Evolutionary conservation across 2,329 filamentous ascomycete species (phyloP), one percentile per base, ranked within the genome.

Genomic region (Polytolypa hystricis): DNA sequence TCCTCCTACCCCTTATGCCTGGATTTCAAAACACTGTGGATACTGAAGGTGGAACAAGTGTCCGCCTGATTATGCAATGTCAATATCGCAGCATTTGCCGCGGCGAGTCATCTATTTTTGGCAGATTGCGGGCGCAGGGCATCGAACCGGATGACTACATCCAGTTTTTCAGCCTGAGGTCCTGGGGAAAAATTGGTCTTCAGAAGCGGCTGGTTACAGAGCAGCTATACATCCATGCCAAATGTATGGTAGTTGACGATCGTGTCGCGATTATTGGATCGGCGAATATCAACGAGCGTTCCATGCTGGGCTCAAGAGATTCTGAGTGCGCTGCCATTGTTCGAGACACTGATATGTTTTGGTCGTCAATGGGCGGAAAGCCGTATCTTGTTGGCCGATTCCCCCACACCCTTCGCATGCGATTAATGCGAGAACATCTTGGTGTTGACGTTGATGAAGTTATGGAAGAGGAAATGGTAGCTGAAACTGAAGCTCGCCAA

Each of bases 1-100:
- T 94, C 39, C 48, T 96, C 16, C 91, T 96, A 35, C 91, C 91
- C 1, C 79, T 85, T 1, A 81, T 98, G 42, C 89, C 91, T 6
- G 91, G 89, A 0, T 98, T 98, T 50, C 89, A 89, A 0, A 89
- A 89, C 32, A 87, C 95, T 52, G 69, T 98, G 14, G 70, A 87
- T 39, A 77, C 86, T 8, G 78, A 84, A 49, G 85, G 82, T 15
- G 89, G 89, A 0, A 76, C 76, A 1, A 89, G 89, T 9, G 96
- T 89, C 0, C 66, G 85, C 35, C 86, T 87, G 11, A 98, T 96
- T 51, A 96, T 98, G 85, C 87, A 96, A 56, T 96, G 94, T 53
- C 91, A 96, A 56, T 98, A 91, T 69, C 94, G 93, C 61, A 93
- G 85, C 0, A 93, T 98, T 45, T 84, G 81, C 52, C 80, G 91